Base-by-base conservation (phyloP, 345 rosid genomes). In the Viola odorata region DNA sequence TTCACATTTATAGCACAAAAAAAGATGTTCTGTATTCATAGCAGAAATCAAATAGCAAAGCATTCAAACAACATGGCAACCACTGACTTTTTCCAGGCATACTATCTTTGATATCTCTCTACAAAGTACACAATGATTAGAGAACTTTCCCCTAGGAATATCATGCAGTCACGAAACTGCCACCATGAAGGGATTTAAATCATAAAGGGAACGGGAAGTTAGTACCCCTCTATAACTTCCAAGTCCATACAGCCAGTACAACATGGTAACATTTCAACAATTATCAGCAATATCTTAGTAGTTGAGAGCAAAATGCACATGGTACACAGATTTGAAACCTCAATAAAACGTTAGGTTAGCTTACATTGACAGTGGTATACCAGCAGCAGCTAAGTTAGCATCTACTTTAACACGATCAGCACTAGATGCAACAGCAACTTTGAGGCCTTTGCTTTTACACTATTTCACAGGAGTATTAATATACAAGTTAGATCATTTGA, bases 331-430 rank as follows among this genome's bases (percentile, higher is more conserved):
- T 23, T 23, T 23, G 63, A 13, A 36, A 23, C 40, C 2, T 13
- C 17, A 45, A 32, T n/a, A 41, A 7, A 50, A 10, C 14, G 14
- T 37, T n/a, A 39, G 23, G 41, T 62, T 38, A 55, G 50, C 88
- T 82, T 78, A 89, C 96, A 89, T 75, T 52, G 87, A 71, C 68
- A 83, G 44, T 37, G 86, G 79, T 64, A 87, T 70, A 41, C 90
- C 89, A 65, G 99, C 97, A 69, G 99, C 96, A 60, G 80, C 88
- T 64, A 94, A 80, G 76, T 94, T 94, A 54, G 96, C 97, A 73
- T 94, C 85, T 38, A 94, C 99, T 81, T 94, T 94, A 71, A 94
- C 71, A 45, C 96, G 91, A 67, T 89, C 99, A 58, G 99, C 99
- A 50, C 97, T 94, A 51, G 96, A 94, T 7, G 97, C 97, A 75